Conservation (phyloP, 2,329 filamentous ascomycete species). For the Xylaria digitata region DNA sequence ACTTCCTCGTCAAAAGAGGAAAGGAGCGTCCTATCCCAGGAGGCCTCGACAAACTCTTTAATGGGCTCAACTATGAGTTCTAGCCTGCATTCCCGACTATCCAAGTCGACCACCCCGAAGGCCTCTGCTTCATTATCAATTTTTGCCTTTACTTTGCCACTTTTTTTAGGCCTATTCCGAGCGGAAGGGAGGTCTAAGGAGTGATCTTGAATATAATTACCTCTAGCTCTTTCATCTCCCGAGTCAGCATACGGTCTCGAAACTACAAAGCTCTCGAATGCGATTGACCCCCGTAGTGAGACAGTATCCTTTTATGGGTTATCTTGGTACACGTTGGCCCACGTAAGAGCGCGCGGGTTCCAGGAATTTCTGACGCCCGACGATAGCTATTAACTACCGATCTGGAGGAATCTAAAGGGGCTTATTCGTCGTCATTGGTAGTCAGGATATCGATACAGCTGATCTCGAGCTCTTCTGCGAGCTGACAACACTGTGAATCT, state of each 20-base stretch:
- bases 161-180: slow-evolving; percentile 18
- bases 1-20: slow-evolving; percentile 35
- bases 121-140: slow-evolving; percentile 37
- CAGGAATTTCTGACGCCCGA: background rate
- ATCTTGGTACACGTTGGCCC: background rate
- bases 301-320: background rate
- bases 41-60: slow-evolving; percentile 35
- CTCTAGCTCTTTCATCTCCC: slow-evolving; percentile 32
- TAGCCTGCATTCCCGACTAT: slow-evolving; percentile 25
- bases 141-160: slow-evolving; percentile 34
- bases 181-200: slow-evolving; percentile 1
- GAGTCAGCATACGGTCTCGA: slow-evolving; percentile 30
- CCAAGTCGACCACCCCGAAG: slow-evolving; percentile 34
- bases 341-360: too few relatives aligned
- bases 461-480: background rate
- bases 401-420: background rate
- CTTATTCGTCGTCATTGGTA: background rate
- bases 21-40: slow-evolving; percentile 31
- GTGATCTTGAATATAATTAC: slow-evolving; percentile 30
- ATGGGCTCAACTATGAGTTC: slow-evolving; percentile 37
- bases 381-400: background rate
- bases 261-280: slow-evolving; percentile 37
- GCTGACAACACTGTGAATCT: background rate
- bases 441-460: slow-evolving; percentile 5
- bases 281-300: slow-evolving; percentile 2